phyloP scores from a whole-genome alignment of 176 grass and related monocot genomes.

The Juncus effusus region DNA sequence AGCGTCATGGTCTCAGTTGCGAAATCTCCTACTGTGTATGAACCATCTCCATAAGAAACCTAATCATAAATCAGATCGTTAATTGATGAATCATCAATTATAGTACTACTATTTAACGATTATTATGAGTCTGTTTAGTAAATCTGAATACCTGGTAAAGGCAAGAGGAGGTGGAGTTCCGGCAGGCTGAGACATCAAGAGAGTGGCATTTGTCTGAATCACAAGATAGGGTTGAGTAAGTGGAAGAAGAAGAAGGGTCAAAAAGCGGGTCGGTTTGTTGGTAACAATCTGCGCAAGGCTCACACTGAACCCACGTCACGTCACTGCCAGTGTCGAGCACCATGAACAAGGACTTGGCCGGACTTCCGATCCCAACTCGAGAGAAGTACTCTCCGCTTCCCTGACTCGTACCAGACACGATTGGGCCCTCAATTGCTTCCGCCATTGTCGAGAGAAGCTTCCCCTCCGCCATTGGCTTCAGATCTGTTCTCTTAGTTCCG shows the following conservation, averaged over 20 bases:
- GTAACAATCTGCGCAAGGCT: slow-evolving; percentile 93
- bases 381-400: slow-evolving; percentile 99
- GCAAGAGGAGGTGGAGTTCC: slow-evolving; percentile 54
- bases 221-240: slow-evolving; percentile 60
- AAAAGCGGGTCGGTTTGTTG: slow-evolving; percentile 81
- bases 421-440: slow-evolving; percentile 56
- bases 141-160: slow-evolving; percentile 38
- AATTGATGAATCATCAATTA: slow-evolving; percentile 3
- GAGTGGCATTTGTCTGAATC: slow-evolving; percentile 51
- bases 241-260: slow-evolving; percentile 55
- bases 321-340: slow-evolving; percentile 97
- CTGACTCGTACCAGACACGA: slow-evolving; percentile 68
- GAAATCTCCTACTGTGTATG: slow-evolving; percentile 94
- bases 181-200: slow-evolving; percentile 75
- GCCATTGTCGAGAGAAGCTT: slow-evolving; percentile 10
- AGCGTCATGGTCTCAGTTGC: slow-evolving; percentile 78
- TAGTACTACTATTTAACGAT: background rate
- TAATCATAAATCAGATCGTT: no score
- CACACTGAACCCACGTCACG: slow-evolving; percentile 91
- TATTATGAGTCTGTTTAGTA: no score
- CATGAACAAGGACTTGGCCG: slow-evolving; percentile 63
- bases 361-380: slow-evolving; percentile 58
- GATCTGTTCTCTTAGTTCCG: slow-evolving; percentile 28
- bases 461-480: slow-evolving; percentile 26
- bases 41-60: slow-evolving; percentile 92